Evolutionary conservation across 106 monocot species (phyloP), one percentile per base, ranked within the genome.

Genomic region (Platanthera zijinensis): DNA sequence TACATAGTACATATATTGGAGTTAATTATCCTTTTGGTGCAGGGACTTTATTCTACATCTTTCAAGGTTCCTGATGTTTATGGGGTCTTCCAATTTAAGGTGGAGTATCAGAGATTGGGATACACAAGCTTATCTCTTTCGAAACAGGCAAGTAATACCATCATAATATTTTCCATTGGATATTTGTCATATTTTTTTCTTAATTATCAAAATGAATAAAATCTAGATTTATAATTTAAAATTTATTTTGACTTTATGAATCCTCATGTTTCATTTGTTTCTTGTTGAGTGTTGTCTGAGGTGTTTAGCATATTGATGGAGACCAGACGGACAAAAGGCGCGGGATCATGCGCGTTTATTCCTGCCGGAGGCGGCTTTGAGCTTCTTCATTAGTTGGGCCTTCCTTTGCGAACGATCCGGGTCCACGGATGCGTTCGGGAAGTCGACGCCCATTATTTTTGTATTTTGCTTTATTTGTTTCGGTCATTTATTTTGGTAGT

Each of bases 51-150:
- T 75, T 92, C 82, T 30, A 90, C 89, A 75, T 88, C 89, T 22
- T 94, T 99, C 80, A 99, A 88, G 81, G 90, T 99, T 92, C 99
- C 99, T 28, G 99, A 94, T 88, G 99, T 99, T 54, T 99, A 99
- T 81, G 99, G 94, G 78, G 99, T 99, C 22, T 99, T 99, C 84
- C 94, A 94, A 75, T 99, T 94, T 72, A 99, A 99, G 83, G 88
- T 99, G 53, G 92, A 99, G 83, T 90, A 99, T 72, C 79, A 99
- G 51, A 94, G 84, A 81, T 86, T 99, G 75, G 99, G 99, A 57
- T 94, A 92, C 82, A 94, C 92, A 72, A 88, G 84, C 62, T 69
- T 99, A 12, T 90, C 92, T 77, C 86, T 99, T 68, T 74, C 99
- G 39, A 99, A 99, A 77, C 94, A 99, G 92, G 99, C 90, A 51